Evolutionary conservation across 2,329 filamentous ascomycete species (phyloP).

Genomic region (Gaeumannomyces tritici): DNA sequence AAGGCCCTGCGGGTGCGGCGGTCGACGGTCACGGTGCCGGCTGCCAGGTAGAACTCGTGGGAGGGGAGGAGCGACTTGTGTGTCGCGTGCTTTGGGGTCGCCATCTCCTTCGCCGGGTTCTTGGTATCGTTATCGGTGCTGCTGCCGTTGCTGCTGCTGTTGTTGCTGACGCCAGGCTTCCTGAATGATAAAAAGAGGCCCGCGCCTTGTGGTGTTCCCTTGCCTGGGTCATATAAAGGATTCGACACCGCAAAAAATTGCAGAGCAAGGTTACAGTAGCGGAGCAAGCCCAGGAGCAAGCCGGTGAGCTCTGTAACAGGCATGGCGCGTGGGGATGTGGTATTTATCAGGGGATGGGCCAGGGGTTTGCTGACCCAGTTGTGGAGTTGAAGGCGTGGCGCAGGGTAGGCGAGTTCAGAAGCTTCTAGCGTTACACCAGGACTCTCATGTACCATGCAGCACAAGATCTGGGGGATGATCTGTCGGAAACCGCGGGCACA

Average conservation of each 20-base stretch:
- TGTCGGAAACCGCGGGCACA: neutral
- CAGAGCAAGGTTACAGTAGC: neutral
- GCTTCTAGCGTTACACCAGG: neutral
- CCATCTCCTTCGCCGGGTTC: neutral
- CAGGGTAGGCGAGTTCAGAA: neutral
- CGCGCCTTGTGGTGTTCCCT: neutral
- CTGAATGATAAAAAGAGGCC: neutral
- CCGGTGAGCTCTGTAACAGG: neutral
- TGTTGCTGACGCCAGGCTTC: neutral
- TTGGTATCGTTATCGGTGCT: neutral
- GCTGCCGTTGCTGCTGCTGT: neutral
- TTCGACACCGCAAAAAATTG: neutral
- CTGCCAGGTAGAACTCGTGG: conserved; percentile 9
- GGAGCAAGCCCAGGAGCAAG: neutral
- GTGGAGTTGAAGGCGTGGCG: neutral
- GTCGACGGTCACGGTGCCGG: conserved; percentile 10
- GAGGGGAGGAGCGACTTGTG: conserved; percentile 6
- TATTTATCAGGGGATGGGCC: neutral
- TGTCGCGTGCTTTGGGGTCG: neutral
- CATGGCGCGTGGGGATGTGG: neutral
- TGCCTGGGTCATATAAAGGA: neutral
- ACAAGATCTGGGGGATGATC: neutral
- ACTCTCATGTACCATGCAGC: neutral
- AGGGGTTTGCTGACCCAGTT: neutral
- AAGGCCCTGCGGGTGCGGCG: conserved; percentile 5